These are phyloP conservation scores for Candida suzukii DNA, from an alignment of 805 yeast genomes.

Conservation along the genomic window DNA sequence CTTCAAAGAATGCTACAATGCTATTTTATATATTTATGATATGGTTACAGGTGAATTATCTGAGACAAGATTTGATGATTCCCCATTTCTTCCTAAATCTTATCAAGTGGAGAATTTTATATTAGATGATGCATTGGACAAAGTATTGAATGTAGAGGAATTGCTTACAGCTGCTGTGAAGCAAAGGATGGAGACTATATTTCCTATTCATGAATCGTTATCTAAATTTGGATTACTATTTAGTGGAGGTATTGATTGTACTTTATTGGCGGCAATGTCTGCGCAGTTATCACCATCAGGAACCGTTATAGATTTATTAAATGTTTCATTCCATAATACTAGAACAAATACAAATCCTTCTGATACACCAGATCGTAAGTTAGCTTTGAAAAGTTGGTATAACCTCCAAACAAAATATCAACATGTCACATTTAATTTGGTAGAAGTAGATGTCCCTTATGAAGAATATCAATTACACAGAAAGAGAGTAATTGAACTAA, in stretches of 20 bases:
- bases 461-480: slow-evolving; percentile 50
- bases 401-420: slow-evolving; percentile 40
- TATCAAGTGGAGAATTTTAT: slow-evolving; percentile 8
- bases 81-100: slow-evolving; percentile 8
- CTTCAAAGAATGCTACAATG: slow-evolving; percentile 51
- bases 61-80: slow-evolving; percentile 8
- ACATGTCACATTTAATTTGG: slow-evolving; percentile 37
- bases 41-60: slow-evolving; percentile 12
- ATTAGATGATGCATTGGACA: not conserved
- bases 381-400: slow-evolving; percentile 60
- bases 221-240: slow-evolving; percentile 57
- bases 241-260: slow-evolving; percentile 95
- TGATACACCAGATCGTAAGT: slow-evolving; percentile 79
- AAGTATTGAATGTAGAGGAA: slow-evolving; percentile 14
- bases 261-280: slow-evolving; percentile 59
- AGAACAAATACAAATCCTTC: slow-evolving; percentile 53
- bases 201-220: slow-evolving; percentile 39
- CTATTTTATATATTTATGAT: slow-evolving; percentile 40
- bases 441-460: slow-evolving; percentile 71
- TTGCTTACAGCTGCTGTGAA: slow-evolving; percentile 32
- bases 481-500: slow-evolving; percentile 50
- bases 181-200: slow-evolving; percentile 51
- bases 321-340: slow-evolving; percentile 90
- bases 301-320: slow-evolving; percentile 63
- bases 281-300: slow-evolving; percentile 24